These are phyloP conservation scores for Fusarium sp. DNA, from an alignment of 2,329 filamentous ascomycete species.

Conservation along the genomic window DNA sequence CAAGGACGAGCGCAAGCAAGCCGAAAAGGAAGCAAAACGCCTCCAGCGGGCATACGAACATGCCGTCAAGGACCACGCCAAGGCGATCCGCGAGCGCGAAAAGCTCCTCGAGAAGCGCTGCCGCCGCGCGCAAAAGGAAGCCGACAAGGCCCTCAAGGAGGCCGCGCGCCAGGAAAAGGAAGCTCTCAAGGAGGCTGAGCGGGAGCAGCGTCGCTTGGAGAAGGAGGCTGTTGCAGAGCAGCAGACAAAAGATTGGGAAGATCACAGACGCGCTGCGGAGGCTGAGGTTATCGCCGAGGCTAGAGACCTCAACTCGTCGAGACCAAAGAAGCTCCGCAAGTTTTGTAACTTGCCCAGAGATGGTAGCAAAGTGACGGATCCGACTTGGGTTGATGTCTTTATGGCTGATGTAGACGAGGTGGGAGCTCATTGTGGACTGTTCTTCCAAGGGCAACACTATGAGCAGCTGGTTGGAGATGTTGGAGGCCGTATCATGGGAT, in stretches of 20 bases:
- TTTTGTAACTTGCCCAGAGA: conserved; percentile 81
- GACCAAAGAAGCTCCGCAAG: conserved; percentile 71
- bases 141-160: conserved; percentile 47
- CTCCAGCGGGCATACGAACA: conserved; percentile 74
- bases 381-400: conserved; percentile 81
- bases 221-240: conserved; percentile 22
- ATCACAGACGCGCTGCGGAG: conserved; percentile 2
- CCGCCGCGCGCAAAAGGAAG: conserved; percentile 56
- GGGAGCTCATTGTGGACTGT: conserved; percentile 85
- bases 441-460: conserved; percentile 79
- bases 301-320: conserved; percentile 34
- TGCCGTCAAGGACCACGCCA: conserved; percentile 74
- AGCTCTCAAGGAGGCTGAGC: conserved; percentile 46
- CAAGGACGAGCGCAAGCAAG: conserved; percentile 74
- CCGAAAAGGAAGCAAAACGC: conserved; percentile 75
- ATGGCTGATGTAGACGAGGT: conserved; percentile 90
- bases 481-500: conserved; percentile 72
- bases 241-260: conserved; percentile 6
- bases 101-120: conserved; percentile 69
- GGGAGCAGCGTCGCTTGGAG: conserved; percentile 31
- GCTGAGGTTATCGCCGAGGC: conserved; percentile 20
- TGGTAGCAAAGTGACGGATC: conserved; percentile 68
- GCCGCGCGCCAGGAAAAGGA: conserved; percentile 46
- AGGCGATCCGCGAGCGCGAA: conserved; percentile 70
- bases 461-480: conserved; percentile 82